These are phyloP conservation scores for Argentina anserina DNA, from an alignment of 306 rosid species.

Conservation along the genomic window DNA sequence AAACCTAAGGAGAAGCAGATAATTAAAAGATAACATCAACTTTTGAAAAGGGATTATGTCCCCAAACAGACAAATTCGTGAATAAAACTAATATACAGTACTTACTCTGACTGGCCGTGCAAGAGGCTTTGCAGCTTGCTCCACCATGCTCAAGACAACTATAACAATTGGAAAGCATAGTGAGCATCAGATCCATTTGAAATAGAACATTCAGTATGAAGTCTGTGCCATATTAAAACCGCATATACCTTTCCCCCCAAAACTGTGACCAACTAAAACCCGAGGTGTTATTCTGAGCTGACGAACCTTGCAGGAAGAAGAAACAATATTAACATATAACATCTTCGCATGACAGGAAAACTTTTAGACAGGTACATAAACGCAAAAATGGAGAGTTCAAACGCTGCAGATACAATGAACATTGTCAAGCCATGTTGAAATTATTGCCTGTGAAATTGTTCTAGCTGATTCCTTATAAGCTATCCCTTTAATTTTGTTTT, in stretches of 20 bases:
- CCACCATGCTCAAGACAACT: constrained; percentile 95
- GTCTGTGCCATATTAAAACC: background rate
- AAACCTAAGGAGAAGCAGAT: constrained; percentile 49
- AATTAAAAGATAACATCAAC: background rate
- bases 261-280: constrained; percentile 91
- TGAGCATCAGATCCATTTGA: constrained; percentile 21
- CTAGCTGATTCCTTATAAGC: background rate
- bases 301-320: constrained; percentile 53
- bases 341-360: background rate
- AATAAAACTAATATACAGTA: background rate
- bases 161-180: constrained; percentile 23
- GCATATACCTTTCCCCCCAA: constrained; percentile 85
- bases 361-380: background rate
- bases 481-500: background rate
- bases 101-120: constrained; percentile 87
- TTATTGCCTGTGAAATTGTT: background rate
- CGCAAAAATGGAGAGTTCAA: background rate
- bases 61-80: background rate
- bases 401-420: background rate
- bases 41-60: background rate
- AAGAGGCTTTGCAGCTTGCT: constrained; percentile 98
- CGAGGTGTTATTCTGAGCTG: constrained; percentile 81
- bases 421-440: background rate
- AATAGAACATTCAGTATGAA: background rate
- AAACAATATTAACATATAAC: constrained; percentile 6